These are phyloP conservation scores for Chalciporus sp. DNA, from an alignment of 1,284 basidiomycete species.

Conservation along the genomic window DNA sequence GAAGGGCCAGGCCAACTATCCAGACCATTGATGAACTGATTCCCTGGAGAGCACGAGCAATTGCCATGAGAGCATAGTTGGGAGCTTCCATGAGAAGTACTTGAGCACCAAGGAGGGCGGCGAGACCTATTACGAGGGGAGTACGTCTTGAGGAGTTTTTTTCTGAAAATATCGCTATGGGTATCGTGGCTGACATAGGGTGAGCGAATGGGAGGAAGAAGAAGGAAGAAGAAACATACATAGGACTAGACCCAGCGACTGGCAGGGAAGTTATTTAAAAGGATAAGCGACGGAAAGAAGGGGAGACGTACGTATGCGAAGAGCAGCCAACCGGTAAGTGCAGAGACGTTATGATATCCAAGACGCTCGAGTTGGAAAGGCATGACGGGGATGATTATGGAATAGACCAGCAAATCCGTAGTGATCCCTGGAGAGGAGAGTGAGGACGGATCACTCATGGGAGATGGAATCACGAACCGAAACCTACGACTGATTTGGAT, in stretches of 20 bases:
- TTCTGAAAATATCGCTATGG: constrained; percentile 71
- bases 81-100: constrained; percentile 79
- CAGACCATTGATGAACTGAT: constrained; percentile 75
- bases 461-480: constrained; percentile 29
- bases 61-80: constrained; percentile 68
- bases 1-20: constrained; percentile 72
- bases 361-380: constrained; percentile 70
- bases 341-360: constrained; percentile 54
- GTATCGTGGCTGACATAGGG: constrained; percentile 59
- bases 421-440: constrained; percentile 50
- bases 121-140: constrained; percentile 62
- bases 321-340: constrained; percentile 68
- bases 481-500: constrained; percentile 34
- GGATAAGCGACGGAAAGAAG: not conserved
- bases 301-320: constrained; percentile 55
- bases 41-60: constrained; percentile 75
- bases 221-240: constrained; percentile 41
- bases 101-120: constrained; percentile 59
- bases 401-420: constrained; percentile 67
- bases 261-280: constrained; percentile 2
- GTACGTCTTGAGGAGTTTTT: constrained; percentile 52
- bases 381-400: constrained; percentile 72
- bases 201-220: not conserved
- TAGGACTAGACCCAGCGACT: constrained; percentile 53
- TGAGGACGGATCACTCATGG: not conserved